Evolutionary conservation across 805 yeast species (phyloP).

Genomic region (Nakazawaea wyomingensis): DNA sequence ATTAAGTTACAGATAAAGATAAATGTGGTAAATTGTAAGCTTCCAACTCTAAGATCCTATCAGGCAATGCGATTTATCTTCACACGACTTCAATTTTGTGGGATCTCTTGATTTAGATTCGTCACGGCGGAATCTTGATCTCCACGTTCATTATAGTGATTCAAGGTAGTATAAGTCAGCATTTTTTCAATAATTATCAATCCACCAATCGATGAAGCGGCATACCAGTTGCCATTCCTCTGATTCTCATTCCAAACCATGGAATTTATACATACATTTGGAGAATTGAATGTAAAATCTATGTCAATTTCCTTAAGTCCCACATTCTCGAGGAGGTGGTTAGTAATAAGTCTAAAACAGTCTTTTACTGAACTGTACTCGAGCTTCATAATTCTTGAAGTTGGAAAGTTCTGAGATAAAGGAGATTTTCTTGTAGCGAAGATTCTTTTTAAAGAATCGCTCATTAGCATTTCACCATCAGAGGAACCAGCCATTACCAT

Average conservation of each 20-base stretch:
- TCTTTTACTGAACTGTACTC: constrained; percentile 34
- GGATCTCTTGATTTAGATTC: not conserved
- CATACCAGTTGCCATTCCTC: constrained; percentile 41
- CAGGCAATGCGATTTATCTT: not conserved
- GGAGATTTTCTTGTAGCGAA: constrained; percentile 15
- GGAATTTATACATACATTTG: constrained; percentile 42
- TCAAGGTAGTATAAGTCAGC: not conserved
- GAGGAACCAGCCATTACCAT: constrained; percentile 41
- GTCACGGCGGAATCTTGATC: not conserved
- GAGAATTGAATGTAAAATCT: constrained; percentile 37
- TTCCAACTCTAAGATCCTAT: not conserved
- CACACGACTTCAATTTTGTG: not conserved
- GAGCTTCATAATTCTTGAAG: constrained; percentile 24
- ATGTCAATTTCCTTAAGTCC: constrained; percentile 26
- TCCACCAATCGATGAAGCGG: constrained; percentile 49
- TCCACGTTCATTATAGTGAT: constrained; percentile 2
- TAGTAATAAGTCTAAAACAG: constrained; percentile 36
- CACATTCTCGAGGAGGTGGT: constrained; percentile 30
- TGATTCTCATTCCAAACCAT: constrained; percentile 55
- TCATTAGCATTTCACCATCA: constrained; percentile 41
- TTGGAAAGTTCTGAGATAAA: constrained; percentile 4
- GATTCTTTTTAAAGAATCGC: constrained; percentile 31
- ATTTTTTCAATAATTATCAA: constrained; percentile 40
- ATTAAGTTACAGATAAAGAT: too few relatives aligned
- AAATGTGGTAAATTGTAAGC: not conserved